Base-by-base conservation (phyloP, 2,329 filamentous ascomycete species). In the Podosphaera aphanis region DNA sequence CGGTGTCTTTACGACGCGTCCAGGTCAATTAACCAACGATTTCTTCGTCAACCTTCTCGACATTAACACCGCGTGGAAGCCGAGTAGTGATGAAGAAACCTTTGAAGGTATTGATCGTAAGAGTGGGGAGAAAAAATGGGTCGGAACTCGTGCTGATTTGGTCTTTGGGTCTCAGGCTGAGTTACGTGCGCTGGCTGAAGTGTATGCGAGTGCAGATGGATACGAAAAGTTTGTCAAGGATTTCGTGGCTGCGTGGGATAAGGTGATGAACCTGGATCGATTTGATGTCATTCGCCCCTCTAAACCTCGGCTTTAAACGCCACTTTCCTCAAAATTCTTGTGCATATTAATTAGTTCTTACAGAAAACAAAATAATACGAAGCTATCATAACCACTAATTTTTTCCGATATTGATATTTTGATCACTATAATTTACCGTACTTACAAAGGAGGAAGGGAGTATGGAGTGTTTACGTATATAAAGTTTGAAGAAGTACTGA, bases 41-140 rank as follows among this genome's bases (percentile, higher is more conserved):
- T 86, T 83, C 69, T 86, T 86, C 57, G 70, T 82, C 61, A 84
- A 85, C 64, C 67, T 86, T 1, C 70, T 86, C 20, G 79, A 83
- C 56, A 71, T 69, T 55, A 64, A 62, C 60, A 80, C 70, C 5
- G 65, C 62, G 19, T 85, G 81, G 81, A 74, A 73, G 63, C 55
- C 70, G 0, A 63, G 63, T 13, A 56, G 56, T 49, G 49, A 48
- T 13, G 46, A 55, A 57, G 70, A 74, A 55, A 46, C 63, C 27
- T 76, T 66, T 55, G 66, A 70, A 49, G 71, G 69, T 44, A 50
- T 61, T 21, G 70, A 74, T 60, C 68, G 68, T 57, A 68, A 68
- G 63, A 65, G 65, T 37, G 69, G 70, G 42, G 53, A 63, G 50
- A 65, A 67, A 62, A 73, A 71, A 61, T 75, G 70, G 68, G 66